Evolutionary conservation across 352 stramenopile genomes (phyloP).

Genomic region (Globisporangium sylvaticum): DNA sequence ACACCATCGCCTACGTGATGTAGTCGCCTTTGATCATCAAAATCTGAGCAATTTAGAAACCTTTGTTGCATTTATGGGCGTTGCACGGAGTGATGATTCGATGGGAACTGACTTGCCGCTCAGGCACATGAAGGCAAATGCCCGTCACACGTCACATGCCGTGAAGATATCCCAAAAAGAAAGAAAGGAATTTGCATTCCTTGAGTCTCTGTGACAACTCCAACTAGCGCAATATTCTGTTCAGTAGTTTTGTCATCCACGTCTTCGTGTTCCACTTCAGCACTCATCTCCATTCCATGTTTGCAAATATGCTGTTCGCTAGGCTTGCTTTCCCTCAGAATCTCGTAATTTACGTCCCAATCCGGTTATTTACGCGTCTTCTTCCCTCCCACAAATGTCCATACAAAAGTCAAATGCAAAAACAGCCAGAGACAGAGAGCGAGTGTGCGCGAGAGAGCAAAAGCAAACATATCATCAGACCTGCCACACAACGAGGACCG

Average conservation of each 20-base stretch:
- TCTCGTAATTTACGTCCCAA: background rate
- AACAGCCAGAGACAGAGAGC: slow-evolving; percentile 3
- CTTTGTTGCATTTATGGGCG: background rate
- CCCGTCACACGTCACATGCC: background rate
- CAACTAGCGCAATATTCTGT: background rate
- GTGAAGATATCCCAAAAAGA: background rate
- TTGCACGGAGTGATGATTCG: background rate
- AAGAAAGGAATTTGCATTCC: background rate
- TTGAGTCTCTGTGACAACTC: background rate
- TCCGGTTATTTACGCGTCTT: background rate
- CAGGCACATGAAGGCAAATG: background rate
- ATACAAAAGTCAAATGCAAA: background rate
- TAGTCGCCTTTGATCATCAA: background rate
- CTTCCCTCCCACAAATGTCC: background rate
- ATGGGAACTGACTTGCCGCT: background rate
- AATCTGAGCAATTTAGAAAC: background rate
- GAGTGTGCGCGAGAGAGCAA: slow-evolving; percentile 1
- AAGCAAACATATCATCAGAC: background rate
- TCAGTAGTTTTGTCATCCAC: background rate
- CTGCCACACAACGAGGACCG: background rate
- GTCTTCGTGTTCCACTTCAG: background rate
- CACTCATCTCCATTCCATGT: background rate
- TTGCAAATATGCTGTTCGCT: background rate
- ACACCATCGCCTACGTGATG: slow-evolving; percentile 77
- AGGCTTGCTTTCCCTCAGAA: background rate